Base-by-base conservation (phyloP, 768 basidiomycete genomes). In the Suillus decipiens region DNA sequence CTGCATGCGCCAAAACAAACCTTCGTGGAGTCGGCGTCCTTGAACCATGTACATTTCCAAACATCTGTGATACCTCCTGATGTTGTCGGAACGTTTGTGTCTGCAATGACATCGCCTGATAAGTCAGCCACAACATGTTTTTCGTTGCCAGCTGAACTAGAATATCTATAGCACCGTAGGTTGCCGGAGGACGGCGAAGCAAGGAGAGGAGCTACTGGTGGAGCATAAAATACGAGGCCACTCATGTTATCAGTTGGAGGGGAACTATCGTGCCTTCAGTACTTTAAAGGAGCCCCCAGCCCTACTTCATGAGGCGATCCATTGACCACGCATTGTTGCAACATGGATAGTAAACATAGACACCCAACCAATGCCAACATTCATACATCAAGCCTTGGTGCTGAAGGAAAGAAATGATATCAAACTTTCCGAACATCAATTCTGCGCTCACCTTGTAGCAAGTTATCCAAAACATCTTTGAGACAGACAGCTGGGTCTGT, bases 21-120 rank as follows among this genome's bases (percentile, higher is more conserved):
- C 55, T 57, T 57, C 3, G 24, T 39, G 24, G 55, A 57, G 24
- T 37, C 37, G 24, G 55, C 28, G 24, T 24, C 59, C 11, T 48
- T 61, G 36, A 37, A 61, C 60, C 36, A 48, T 17, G 22, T 42
- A 48, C 59, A 63, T 50, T 48, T 61, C 62, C 62, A 63, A 19
- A 63, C 59, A 61, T 63, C 62, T 31, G 62, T 39, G 50, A 39
- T 37, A 31, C 62, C 62, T 39, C 62, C 62, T n/a, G 28, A 43
- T 22, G 37, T 22, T 4, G 42, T 48, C 9, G 36, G 24, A 28
- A 19, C 55, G 3, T 17, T 57, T 17, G 55, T 6, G 17, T 57
- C 55, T 17, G 55, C 37, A 11, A 41, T 37, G 55, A 57, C 24
- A 17, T 41, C 37, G 2, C 55, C 55, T 28, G 55, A 57, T 28